phyloP scores from a whole-genome alignment of 163 green algal species.

The Prototheca wickerhamii region DNA sequence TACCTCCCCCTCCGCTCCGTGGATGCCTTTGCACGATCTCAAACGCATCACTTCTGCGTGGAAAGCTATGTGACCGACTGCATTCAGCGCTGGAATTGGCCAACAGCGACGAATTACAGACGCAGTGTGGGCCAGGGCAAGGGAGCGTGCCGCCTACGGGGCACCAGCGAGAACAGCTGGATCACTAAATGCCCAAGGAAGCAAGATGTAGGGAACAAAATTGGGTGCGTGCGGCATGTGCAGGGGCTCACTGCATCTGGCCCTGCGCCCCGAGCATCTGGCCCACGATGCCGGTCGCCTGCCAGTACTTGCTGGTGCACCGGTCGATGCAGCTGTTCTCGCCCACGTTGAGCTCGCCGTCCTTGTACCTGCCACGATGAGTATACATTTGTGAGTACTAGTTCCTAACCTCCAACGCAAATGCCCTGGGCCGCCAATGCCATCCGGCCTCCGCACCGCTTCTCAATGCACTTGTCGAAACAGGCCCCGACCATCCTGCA shows the following conservation, averaged over 20 bases:
- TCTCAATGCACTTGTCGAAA: slow-evolving; percentile 77
- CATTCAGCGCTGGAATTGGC: too few relatives aligned
- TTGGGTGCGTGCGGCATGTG: too few relatives aligned
- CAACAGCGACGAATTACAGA: too few relatives aligned
- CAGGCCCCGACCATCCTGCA: slow-evolving; percentile 78
- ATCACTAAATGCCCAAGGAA: too few relatives aligned
- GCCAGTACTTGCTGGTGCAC: slow-evolving; percentile 94
- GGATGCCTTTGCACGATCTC: too few relatives aligned
- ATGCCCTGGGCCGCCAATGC: background rate
- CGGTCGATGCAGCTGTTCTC: slow-evolving; percentile 93
- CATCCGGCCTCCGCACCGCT: slow-evolving; percentile 28
- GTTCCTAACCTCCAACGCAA: background rate
- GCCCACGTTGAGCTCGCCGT: slow-evolving; percentile 84
- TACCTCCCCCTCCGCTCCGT: too few relatives aligned
- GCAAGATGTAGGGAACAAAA: background rate
- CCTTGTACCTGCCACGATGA: slow-evolving; percentile 72
- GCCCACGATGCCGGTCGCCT: slow-evolving; percentile 69
- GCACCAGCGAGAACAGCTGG: too few relatives aligned
- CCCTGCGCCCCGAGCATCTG: slow-evolving; percentile 40
- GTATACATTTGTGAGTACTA: background rate
- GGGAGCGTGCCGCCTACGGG: too few relatives aligned
- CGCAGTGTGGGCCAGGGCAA: too few relatives aligned
- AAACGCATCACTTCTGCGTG: too few relatives aligned
- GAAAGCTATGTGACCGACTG: too few relatives aligned
- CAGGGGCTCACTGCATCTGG: background rate